Evolutionary conservation across 2,329 filamentous ascomycete genomes (phyloP).

Genomic region (Fusarium oligoseptatum): DNA sequence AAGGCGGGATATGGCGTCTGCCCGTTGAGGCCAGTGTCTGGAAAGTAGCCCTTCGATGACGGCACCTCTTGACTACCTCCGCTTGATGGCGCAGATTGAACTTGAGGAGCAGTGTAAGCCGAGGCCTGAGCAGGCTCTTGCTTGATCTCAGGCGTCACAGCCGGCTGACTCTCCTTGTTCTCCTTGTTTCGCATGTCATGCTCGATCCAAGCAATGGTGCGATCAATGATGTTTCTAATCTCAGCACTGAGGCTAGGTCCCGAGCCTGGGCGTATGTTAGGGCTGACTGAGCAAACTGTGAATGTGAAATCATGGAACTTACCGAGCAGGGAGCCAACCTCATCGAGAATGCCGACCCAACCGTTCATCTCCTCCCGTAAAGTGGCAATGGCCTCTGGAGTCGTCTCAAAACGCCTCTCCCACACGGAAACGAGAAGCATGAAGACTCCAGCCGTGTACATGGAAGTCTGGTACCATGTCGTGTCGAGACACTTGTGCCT

Average conservation of each 20-base stretch:
- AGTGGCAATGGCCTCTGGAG: slow-evolving; percentile 68
- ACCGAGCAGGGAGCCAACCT: slow-evolving; percentile 77
- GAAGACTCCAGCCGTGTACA: slow-evolving; percentile 80
- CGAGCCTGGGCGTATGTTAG: slow-evolving; percentile 54
- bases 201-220: slow-evolving; percentile 66
- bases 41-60: slow-evolving; percentile 49
- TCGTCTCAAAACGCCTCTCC: slow-evolving; percentile 73
- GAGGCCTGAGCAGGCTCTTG: slow-evolving; percentile 52
- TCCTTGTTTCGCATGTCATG: slow-evolving; percentile 60
- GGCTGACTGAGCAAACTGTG: background rate
- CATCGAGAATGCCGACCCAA: slow-evolving; percentile 77
- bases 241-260: slow-evolving; percentile 59
- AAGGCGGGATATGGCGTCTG: slow-evolving; percentile 50
- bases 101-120: slow-evolving; percentile 30
- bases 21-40: slow-evolving; percentile 42
- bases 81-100: slow-evolving; percentile 20
- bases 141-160: slow-evolving; percentile 50
- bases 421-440: slow-evolving; percentile 78
- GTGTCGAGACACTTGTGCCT: slow-evolving; percentile 79
- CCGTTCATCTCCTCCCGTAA: slow-evolving; percentile 76
- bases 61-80: slow-evolving; percentile 38
- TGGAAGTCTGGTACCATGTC: slow-evolving; percentile 81
- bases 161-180: slow-evolving; percentile 26
- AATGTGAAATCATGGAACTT: slow-evolving; percentile 48
- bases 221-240: slow-evolving; percentile 63